Conservation (phyloP, 257 asterid genomes). For the Nicotiana otophora region DNA sequence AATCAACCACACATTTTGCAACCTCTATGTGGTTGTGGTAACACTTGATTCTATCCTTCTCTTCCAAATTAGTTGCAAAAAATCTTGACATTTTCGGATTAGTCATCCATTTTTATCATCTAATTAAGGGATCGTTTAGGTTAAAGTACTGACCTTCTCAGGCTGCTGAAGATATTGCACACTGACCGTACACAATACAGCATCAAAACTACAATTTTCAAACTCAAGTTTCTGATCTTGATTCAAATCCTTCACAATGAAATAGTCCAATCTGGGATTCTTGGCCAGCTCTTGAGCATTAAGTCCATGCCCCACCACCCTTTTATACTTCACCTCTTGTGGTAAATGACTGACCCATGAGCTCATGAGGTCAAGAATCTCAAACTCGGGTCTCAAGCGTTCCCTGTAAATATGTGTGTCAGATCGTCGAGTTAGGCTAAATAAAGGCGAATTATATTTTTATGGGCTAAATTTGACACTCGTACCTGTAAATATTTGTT, state of each 20-base stretch:
- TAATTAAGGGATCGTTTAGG: neutral
- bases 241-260: conserved; percentile 75
- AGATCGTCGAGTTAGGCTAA: too few species aligned
- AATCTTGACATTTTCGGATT: too few species aligned
- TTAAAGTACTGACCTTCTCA: conserved; percentile 43
- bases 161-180: conserved; percentile 91
- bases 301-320: conserved; percentile 80
- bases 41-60: neutral
- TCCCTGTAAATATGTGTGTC: neutral
- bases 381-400: conserved; percentile 52
- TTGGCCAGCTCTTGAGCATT: conserved; percentile 71
- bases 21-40: neutral
- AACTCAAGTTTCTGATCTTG: conserved; percentile 47
- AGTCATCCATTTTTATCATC: neutral
- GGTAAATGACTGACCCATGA: conserved; percentile 91
- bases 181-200: conserved; percentile 76
- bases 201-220: conserved; percentile 49
- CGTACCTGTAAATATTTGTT: conserved; percentile 40
- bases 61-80: too few species aligned
- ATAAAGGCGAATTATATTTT: neutral
- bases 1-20: neutral
- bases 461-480: neutral
- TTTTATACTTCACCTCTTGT: conserved; percentile 47
- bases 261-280: conserved; percentile 57
- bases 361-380: conserved; percentile 76